phyloP scores from a whole-genome alignment of 1,284 basidiomycete genomes.

The Neotropicomus parvogracilis region DNA sequence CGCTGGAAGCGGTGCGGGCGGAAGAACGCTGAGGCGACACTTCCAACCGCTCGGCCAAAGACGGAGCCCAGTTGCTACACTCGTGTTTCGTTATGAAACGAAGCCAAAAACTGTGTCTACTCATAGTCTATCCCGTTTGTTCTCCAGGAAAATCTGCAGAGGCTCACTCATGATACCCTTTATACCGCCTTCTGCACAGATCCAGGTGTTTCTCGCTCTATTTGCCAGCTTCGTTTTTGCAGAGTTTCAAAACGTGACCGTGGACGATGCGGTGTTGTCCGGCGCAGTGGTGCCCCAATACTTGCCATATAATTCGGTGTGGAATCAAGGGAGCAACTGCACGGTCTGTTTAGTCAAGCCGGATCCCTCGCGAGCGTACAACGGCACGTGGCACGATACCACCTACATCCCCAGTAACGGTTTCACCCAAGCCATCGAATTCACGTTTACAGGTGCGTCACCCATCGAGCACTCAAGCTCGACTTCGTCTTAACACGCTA shows the following conservation, averaged over 20 bases:
- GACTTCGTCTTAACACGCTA: no score
- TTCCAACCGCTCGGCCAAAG: no score
- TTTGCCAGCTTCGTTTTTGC: background rate
- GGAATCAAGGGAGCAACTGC: constrained; percentile 1
- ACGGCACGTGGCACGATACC: constrained; percentile 22
- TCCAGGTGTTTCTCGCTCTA: background rate
- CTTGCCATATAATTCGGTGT: background rate
- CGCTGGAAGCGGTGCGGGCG: no score
- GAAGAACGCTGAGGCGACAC: no score
- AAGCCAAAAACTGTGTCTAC: no score
- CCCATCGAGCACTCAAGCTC: no score
- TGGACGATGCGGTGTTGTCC: constrained; percentile 16
- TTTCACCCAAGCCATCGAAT: background rate
- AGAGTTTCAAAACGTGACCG: constrained; percentile 9
- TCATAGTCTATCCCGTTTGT: no score
- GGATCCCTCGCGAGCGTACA: constrained; percentile 2
- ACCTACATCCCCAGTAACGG: background rate
- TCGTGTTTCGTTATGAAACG: no score
- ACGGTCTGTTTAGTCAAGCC: background rate
- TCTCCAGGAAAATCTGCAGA: no score
- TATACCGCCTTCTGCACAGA: no score
- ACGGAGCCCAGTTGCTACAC: no score
- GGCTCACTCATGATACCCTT: background rate
- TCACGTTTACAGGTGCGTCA: constrained; percentile 16
- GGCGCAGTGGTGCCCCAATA: constrained; percentile 7